These are phyloP conservation scores for Amanita rimosa DNA, from an alignment of 768 basidiomycete genomes.

Conservation along the genomic window DNA sequence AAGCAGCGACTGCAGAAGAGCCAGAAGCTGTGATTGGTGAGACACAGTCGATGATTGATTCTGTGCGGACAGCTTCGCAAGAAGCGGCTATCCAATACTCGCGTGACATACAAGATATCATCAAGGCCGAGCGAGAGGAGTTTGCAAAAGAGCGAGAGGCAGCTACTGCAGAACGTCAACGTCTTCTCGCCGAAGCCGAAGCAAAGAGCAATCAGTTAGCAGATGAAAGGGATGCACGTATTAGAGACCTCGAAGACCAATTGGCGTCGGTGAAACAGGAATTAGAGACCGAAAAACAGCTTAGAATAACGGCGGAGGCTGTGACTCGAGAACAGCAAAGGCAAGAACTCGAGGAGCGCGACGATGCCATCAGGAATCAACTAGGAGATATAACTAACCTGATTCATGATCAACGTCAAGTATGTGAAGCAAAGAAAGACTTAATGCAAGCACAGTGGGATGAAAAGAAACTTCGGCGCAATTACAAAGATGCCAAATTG, in stretches of 20 bases:
- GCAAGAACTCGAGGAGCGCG: conserved; percentile 44
- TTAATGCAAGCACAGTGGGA: conserved; percentile 51
- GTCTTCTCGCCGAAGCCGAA: conserved; percentile 34
- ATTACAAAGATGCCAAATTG: conserved; percentile 46
- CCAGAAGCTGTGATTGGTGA: conserved; percentile 20
- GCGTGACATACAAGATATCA: conserved; percentile 44
- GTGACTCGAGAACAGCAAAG: conserved; percentile 53
- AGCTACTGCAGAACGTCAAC: conserved; percentile 42
- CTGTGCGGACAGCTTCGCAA: conserved; percentile 25
- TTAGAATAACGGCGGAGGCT: conserved; percentile 45
- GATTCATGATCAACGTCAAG: conserved; percentile 54
- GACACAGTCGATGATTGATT: conserved; percentile 16
- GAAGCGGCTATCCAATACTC: conserved; percentile 49
- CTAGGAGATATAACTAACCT: conserved; percentile 64
- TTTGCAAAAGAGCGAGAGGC: conserved; percentile 42
- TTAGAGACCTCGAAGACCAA: conserved; percentile 52
- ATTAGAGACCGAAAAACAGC: conserved; percentile 51
- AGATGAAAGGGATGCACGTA: conserved; percentile 43
- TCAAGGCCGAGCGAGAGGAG: conserved; percentile 50
- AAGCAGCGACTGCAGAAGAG: conserved; percentile 8
- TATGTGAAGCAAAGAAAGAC: conserved; percentile 47
- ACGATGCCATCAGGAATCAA: conserved; percentile 48
- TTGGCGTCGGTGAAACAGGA: conserved; percentile 44
- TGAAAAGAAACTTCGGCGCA: conserved; percentile 47
- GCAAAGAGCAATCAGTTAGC: conserved; percentile 34